A percentile compares a stretch with the other conserved stretches of the same genome.
phyloP scores from a whole-genome alignment of 345 rosid species.

The Lumnitzera racemosa region DNA sequence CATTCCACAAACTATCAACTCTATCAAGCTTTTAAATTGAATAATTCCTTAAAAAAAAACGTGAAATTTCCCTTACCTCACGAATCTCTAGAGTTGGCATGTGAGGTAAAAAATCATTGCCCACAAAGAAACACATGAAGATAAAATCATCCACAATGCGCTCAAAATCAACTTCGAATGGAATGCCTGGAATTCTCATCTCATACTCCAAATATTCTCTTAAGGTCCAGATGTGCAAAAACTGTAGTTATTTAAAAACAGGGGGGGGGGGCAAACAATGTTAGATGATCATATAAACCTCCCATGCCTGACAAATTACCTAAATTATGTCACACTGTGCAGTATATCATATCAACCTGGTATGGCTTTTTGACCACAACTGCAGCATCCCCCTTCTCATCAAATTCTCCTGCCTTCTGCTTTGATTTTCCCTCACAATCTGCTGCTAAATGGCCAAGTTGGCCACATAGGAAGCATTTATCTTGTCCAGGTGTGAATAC shows the following conservation, averaged over 20 bases:
- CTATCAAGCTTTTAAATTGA: too few relatives aligned
- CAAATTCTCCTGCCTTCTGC: slow-evolving; percentile 82
- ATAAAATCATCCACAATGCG: slow-evolving; percentile 87
- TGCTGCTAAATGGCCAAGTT: slow-evolving; percentile 87
- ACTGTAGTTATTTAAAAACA: slow-evolving; percentile 38
- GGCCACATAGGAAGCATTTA: slow-evolving; percentile 95
- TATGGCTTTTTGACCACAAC: slow-evolving; percentile 67
- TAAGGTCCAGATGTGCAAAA: slow-evolving; percentile 86
- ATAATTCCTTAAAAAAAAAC: not conserved
- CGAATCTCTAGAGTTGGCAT: slow-evolving; percentile 98
- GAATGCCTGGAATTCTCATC: slow-evolving; percentile 48
- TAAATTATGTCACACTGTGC: not conserved
- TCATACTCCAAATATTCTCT: slow-evolving; percentile 89
- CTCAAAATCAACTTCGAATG: slow-evolving; percentile 50
- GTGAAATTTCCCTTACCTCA: slow-evolving; percentile 52
- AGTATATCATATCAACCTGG: slow-evolving; percentile 44
- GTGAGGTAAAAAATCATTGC: slow-evolving; percentile 96
- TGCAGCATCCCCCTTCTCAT: slow-evolving; percentile 67
- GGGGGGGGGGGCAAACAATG: not conserved
- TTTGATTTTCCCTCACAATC: slow-evolving; percentile 83
- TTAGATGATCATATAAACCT: not conserved
- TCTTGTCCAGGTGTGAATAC: slow-evolving; percentile 72
- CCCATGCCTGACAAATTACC: not conserved
- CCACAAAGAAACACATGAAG: slow-evolving; percentile 96
- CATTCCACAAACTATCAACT: too few relatives aligned